Conservation (phyloP, 768 basidiomycete species). For the Lentinula detonsa region DNA sequence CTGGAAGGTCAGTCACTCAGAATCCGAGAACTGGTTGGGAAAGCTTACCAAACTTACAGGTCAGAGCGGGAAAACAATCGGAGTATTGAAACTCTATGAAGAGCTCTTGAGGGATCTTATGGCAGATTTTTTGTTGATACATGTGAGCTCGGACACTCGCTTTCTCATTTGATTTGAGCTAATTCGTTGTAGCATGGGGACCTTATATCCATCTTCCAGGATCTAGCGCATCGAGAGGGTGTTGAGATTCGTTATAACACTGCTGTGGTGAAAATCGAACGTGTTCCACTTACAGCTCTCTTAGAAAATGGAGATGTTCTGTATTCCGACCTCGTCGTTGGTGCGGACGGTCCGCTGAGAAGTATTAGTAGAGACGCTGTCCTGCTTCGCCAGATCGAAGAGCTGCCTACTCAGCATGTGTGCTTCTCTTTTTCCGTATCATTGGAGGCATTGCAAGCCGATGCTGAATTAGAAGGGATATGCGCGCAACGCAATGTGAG, state of each 20-base stretch:
- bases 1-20: constrained; percentile 15
- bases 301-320: constrained; percentile 37
- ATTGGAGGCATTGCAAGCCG: constrained; percentile 20
- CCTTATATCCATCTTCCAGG: constrained; percentile 39
- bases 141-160: constrained; percentile 32
- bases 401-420: constrained; percentile 20
- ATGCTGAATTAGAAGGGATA: constrained; percentile 24
- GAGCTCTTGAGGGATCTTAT: constrained; percentile 35
- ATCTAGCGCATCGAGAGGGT: constrained; percentile 40
- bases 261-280: constrained; percentile 25
- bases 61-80: constrained; percentile 36
- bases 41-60: constrained; percentile 23
- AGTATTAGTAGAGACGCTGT: constrained; percentile 32
- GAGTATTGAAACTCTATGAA: constrained; percentile 39
- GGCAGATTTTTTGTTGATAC: constrained; percentile 27
- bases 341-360: constrained; percentile 47
- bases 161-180: neutral
- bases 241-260: constrained; percentile 38
- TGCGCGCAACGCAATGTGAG: constrained; percentile 23
- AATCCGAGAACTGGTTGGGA: neutral
- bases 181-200: constrained; percentile 42
- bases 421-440: constrained; percentile 27
- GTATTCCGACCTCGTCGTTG: constrained; percentile 48
- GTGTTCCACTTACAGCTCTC: constrained; percentile 25
- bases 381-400: constrained; percentile 18